These are phyloP conservation scores for Fragosphaeria purpurea DNA, from an alignment of 2,329 filamentous ascomycete species.

Conservation along the genomic window DNA sequence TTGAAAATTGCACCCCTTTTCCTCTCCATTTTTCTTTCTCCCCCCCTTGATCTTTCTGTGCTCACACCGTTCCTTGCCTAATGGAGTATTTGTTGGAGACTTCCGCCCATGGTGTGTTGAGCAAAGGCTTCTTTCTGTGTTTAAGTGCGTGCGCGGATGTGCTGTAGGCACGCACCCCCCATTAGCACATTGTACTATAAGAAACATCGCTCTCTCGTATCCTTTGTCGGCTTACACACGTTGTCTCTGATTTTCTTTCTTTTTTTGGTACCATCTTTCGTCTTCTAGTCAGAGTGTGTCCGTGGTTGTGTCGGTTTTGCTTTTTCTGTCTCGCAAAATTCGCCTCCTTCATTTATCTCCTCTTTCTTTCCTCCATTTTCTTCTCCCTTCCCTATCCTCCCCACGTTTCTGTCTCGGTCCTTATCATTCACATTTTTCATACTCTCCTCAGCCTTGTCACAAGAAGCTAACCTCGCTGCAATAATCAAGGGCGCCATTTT, in stretches of 20 bases:
- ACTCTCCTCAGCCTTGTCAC: too few relatives aligned
- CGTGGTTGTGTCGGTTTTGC: background rate
- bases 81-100: constrained; percentile 1
- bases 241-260: background rate
- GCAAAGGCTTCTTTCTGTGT: background rate
- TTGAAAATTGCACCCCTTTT: background rate
- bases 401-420: background rate
- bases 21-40: background rate
- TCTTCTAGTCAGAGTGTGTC: background rate
- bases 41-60: background rate
- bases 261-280: background rate
- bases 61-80: background rate
- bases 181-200: background rate
- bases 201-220: background rate
- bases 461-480: too few relatives aligned
- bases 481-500: background rate
- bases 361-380: background rate
- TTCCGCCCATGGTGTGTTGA: background rate
- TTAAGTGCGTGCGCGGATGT: background rate
- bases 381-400: background rate
- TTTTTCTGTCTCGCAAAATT: background rate
- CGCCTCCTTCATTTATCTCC: background rate
- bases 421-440: too few relatives aligned
- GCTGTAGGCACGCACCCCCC: too few relatives aligned
- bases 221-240: background rate